Evolutionary conservation across 2,329 filamentous ascomycete species (phyloP).

Genomic region (Cladophialophora immunda): DNA sequence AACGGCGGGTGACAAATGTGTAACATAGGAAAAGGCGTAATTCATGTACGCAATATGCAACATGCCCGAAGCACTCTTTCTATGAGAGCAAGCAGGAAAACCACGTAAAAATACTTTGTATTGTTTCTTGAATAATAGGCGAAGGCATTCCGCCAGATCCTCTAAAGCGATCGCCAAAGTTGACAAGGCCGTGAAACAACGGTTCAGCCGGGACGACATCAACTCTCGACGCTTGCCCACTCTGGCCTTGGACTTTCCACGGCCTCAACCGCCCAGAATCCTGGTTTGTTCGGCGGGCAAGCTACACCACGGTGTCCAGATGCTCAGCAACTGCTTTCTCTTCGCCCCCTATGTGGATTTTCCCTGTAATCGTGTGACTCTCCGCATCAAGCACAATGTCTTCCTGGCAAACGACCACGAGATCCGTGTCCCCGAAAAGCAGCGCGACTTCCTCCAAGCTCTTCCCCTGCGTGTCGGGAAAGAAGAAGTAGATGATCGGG

Average conservation of each 20-base stretch:
- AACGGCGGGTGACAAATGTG: no score
- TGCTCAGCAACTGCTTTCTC: not conserved
- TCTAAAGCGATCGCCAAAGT: not conserved
- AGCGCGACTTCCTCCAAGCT: not conserved
- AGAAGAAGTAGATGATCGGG: not conserved
- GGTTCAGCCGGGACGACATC: no score
- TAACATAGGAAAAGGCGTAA: no score
- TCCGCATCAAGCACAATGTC: not conserved
- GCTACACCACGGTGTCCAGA: not conserved
- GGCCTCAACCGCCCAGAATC: no score
- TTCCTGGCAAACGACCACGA: not conserved
- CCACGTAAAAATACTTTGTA: no score
- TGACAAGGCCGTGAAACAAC: not conserved
- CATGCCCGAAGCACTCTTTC: no score
- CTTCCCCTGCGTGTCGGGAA: conserved; percentile 1
- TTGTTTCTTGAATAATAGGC: not conserved
- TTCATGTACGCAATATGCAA: no score
- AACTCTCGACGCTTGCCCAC: no score
- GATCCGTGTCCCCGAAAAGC: not conserved
- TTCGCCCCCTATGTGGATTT: not conserved
- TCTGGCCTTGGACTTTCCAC: no score
- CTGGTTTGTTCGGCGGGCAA: no score
- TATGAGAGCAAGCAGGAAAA: no score
- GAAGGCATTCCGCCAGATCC: not conserved
- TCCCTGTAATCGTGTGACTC: not conserved